Conservation (phyloP, 805 yeast genomes). For the Wickerhamiella bombiphila region DNA sequence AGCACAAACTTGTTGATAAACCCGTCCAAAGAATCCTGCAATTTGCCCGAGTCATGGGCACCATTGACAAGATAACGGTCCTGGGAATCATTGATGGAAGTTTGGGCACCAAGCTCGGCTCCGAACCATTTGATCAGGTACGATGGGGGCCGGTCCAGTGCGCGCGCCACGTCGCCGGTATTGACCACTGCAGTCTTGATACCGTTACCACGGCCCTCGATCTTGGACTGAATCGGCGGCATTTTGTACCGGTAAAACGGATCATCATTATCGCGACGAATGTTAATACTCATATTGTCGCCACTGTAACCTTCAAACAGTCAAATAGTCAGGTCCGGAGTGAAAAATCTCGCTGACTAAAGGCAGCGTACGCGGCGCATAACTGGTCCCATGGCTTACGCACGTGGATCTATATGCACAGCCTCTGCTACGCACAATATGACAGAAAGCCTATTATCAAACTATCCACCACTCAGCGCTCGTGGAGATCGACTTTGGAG, state of each 20-base stretch:
- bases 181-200: conserved; percentile 89
- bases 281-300: conserved; percentile 40
- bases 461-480: too few species aligned
- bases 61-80: conserved; percentile 92
- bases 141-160: conserved; percentile 82
- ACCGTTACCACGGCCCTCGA: conserved; percentile 99
- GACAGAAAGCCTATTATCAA: too few species aligned
- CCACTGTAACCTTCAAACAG: not conserved
- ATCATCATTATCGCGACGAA: conserved; percentile 92
- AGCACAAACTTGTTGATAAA: conserved; percentile 85
- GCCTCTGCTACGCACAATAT: too few species aligned
- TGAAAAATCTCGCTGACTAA: not conserved
- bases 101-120: conserved; percentile 93
- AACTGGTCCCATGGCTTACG: too few species aligned
- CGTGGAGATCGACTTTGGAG: too few species aligned
- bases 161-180: conserved; percentile 84
- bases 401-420: too few species aligned
- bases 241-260: conserved; percentile 98
- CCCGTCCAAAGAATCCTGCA: conserved; percentile 90
- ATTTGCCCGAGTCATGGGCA: conserved; percentile 74
- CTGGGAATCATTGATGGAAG: conserved; percentile 58
- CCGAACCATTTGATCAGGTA: conserved; percentile 92
- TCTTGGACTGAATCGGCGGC: conserved; percentile 95
- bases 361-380: too few species aligned
- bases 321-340: not conserved